Conservation (phyloP, 768 basidiomycete species). For the Calocybe indica region DNA sequence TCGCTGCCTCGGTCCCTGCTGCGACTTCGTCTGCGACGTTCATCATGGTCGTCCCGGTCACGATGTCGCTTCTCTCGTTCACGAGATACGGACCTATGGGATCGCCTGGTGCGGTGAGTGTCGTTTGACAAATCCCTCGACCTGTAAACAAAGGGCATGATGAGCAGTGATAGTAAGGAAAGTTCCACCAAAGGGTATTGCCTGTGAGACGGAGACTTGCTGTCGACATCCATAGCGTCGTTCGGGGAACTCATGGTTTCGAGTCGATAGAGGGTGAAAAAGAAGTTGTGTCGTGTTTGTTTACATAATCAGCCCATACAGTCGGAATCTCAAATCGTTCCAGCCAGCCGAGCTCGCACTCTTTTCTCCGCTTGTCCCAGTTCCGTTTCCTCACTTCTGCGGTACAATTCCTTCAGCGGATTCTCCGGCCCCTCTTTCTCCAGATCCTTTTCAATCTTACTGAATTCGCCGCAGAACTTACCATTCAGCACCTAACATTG, state of each 20-base stretch:
- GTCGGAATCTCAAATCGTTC: constrained; percentile 13
- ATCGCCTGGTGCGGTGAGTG: constrained; percentile 66
- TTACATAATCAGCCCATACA: constrained; percentile 1
- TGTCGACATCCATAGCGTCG: constrained; percentile 61
- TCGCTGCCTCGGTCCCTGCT: constrained; percentile 54
- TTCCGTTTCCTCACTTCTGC: constrained; percentile 42
- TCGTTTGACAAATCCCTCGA: constrained; percentile 75
- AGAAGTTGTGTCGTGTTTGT: constrained; percentile 11
- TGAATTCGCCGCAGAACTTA: constrained; percentile 51
- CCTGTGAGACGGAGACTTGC: not conserved
- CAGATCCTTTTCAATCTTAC: constrained; percentile 46
- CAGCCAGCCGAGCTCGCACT: constrained; percentile 45
- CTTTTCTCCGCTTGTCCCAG: constrained; percentile 55
- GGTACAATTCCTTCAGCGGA: constrained; percentile 51
- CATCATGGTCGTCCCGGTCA: constrained; percentile 48
- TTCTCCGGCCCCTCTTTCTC: constrained; percentile 51
- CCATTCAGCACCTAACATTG: constrained; percentile 46
- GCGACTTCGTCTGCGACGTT: constrained; percentile 56
- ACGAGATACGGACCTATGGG: constrained; percentile 67
- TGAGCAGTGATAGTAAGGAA: not conserved
- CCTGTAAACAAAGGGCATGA: constrained; percentile 21
- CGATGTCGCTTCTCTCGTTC: constrained; percentile 53
- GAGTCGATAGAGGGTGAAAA: constrained; percentile 2
- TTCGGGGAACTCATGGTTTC: constrained; percentile 40
- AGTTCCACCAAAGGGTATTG: too few relatives aligned